phyloP scores from a whole-genome alignment of 805 yeast genomes.

The Lipomyces sp. region DNA sequence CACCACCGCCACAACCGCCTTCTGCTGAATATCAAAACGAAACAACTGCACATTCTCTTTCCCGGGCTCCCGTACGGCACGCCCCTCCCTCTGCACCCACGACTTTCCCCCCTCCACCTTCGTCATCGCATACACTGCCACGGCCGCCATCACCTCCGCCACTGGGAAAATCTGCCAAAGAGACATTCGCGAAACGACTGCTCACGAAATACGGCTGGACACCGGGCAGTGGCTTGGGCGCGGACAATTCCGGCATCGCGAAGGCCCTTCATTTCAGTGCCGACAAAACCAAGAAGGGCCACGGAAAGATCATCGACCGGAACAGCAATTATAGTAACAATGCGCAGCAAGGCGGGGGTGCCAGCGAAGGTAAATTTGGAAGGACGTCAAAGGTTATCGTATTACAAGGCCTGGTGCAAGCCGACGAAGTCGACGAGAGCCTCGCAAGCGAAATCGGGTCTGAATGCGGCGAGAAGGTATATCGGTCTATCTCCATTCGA shows the following conservation, averaged over 20 bases:
- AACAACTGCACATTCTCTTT: conserved; percentile 6
- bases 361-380: conserved; percentile 16
- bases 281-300: conserved; percentile 25
- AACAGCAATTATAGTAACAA: conserved; percentile 31
- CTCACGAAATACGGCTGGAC: conserved; percentile 30
- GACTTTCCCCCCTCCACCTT: neutral
- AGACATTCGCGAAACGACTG: conserved; percentile 26
- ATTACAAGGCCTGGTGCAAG: conserved; percentile 9
- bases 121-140: neutral
- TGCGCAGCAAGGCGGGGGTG: neutral
- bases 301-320: conserved; percentile 23
- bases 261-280: conserved; percentile 24
- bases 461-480: conserved; percentile 24
- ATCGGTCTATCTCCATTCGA: neutral
- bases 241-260: conserved; percentile 19
- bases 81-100: too few relatives aligned
- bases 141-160: neutral
- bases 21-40: neutral
- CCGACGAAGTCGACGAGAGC: conserved; percentile 20
- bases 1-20: too few relatives aligned
- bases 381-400: conserved; percentile 19
- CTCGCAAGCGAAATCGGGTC: conserved; percentile 25
- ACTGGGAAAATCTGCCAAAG: conserved; percentile 7
- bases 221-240: conserved; percentile 29
- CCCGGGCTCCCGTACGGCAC: conserved; percentile 5